Base-by-base conservation (phyloP, 495 filamentous ascomycete species). In the Aeminium ludgeri region DNA sequence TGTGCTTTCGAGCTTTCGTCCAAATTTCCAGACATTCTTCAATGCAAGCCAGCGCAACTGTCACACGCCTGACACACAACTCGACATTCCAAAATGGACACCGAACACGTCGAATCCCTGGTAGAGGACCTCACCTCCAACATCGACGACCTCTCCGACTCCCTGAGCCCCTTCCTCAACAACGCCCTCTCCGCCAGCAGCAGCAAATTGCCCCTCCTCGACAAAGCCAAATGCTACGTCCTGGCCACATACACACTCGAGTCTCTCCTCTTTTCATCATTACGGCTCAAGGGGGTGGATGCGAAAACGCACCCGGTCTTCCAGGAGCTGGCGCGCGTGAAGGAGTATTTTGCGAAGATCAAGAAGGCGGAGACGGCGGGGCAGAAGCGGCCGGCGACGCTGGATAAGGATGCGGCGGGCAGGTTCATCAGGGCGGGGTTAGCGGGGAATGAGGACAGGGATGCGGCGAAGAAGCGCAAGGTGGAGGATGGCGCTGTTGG, bases 321-420 rank as follows among this genome's bases (percentile, higher is more conserved):
- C 60, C 65, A 64, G 34, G 89, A 97, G 64, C 66, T 97, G 40
- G 74, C 72, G 3, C 73, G 89, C 36, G 78, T 95, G 38, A 82
- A 72, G 55, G 78, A 86, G 56, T 95, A 95, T 59, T 86, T 91
- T 53, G 73, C 74, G n/a, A 97, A 96, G 64, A 86, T 95, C 52
- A 80, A 91, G 55, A 59, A 55, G 25, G 60, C 72, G 37, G 73
- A 82, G 54, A 59, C 48, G 0, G 65, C 38, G 15, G 39, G 41
- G 6, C 6, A 34, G 33, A 65, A 67, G 38, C 67, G 72, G 44
- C 65, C 67, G 25, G 67, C 72, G 52, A 72, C 59, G 6, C 62
- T 97, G 17, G 80, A 97, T 51, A 92, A 82, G 51, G 67, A 69
- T 40, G 89, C 83, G 20, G 85, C 82, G 20, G 67, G 65, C 18